These are phyloP conservation scores for Botrytis deweyae DNA, from an alignment of 2,329 filamentous ascomycete species.

Conservation along the genomic window DNA sequence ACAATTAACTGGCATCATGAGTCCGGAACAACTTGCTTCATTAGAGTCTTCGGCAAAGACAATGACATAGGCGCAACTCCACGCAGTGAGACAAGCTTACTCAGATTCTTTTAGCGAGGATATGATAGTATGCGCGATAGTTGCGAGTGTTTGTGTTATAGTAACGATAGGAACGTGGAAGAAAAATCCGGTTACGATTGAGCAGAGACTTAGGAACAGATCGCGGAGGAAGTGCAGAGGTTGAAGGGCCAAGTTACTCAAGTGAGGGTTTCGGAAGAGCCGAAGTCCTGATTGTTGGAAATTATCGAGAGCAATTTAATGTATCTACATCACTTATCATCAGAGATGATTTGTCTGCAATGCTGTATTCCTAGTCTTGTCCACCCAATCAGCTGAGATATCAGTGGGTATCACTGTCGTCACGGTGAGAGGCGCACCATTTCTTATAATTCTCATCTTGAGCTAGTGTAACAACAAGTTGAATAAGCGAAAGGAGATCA, in stretches of 20 bases:
- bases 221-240: neutral
- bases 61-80: neutral
- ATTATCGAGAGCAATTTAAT: neutral
- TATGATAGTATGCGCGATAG: neutral
- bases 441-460: neutral
- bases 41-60: neutral
- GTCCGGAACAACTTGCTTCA: neutral
- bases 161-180: neutral
- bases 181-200: neutral
- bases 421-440: neutral
- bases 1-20: neutral
- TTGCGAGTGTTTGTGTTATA: neutral
- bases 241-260: neutral
- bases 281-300: neutral
- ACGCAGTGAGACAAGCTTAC: neutral
- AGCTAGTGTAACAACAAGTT: neutral
- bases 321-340: neutral
- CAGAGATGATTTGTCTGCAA: neutral
- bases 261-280: neutral
- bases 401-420: neutral
- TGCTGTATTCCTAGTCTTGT: too few species aligned
- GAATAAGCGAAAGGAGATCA: neutral
- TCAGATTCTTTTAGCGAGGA: conserved; percentile 48
- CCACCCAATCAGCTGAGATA: neutral
- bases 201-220: neutral